Percentiles rank a stretch among this genome's conserved stretches.
phyloP scores from a whole-genome alignment of 768 basidiomycete species.

The Mycena galericulata region DNA sequence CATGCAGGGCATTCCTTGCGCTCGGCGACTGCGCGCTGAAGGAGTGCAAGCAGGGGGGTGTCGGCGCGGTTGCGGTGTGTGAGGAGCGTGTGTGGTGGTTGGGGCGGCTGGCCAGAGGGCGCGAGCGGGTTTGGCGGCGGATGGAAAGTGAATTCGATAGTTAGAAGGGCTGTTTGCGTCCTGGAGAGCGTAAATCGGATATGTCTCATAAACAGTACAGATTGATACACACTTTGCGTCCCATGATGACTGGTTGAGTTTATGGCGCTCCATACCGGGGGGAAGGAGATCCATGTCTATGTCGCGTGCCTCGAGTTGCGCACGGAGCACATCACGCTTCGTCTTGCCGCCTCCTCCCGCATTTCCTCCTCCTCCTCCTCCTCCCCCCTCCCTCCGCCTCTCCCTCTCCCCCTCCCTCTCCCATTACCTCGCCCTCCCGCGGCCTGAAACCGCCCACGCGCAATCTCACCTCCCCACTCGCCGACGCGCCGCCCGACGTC shows the following conservation, averaged over 20 bases:
- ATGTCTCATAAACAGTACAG: slow-evolving; percentile 20
- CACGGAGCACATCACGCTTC: slow-evolving; percentile 76
- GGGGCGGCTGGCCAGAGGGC: slow-evolving; percentile 48
- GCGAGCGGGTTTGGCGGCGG: slow-evolving; percentile 60
- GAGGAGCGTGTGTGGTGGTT: slow-evolving; percentile 62
- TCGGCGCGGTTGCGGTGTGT: slow-evolving; percentile 73
- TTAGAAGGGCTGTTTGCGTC: slow-evolving; percentile 74
- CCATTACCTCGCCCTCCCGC: slow-evolving; percentile 44
- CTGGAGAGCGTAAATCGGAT: slow-evolving; percentile 50
- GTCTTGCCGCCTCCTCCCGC: slow-evolving; percentile 51
- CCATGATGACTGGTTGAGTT: slow-evolving; percentile 85
- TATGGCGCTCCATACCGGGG: slow-evolving; percentile 84
- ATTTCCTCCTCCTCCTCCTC: slow-evolving; percentile 44
- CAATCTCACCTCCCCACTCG: slow-evolving; percentile 80
- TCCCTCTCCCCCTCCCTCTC: slow-evolving; percentile 43
- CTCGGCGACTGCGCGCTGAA: slow-evolving; percentile 62
- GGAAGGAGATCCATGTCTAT: slow-evolving; percentile 85
- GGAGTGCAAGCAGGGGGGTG: slow-evolving; percentile 60
- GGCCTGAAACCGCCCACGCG: slow-evolving; percentile 65
- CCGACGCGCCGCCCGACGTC: slow-evolving; percentile 81
- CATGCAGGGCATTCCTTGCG: slow-evolving; percentile 67
- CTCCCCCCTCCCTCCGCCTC: slow-evolving; percentile 38
- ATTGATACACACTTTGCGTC: slow-evolving; percentile 75
- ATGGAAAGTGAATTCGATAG: slow-evolving; percentile 79
- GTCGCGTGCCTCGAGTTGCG: slow-evolving; percentile 73